A percentile compares a stretch with the other conserved stretches of the same genome.
These are phyloP conservation scores for Elaeis guineensis DNA, from an alignment of 176 grass and related monocot species.

Conservation along the genomic window DNA sequence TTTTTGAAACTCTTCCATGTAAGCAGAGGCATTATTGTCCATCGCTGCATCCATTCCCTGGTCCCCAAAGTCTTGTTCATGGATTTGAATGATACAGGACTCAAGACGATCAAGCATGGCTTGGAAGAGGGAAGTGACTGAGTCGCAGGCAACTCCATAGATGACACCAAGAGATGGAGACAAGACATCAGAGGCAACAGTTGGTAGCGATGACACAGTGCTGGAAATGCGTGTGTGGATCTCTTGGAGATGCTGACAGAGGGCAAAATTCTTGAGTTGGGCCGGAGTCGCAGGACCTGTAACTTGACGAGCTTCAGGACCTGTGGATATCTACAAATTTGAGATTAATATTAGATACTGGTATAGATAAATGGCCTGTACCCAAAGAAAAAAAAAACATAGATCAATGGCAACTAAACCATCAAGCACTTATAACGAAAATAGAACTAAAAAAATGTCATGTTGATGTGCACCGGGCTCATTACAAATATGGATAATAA, in stretches of 20 bases:
- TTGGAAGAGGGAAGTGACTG: constrained; percentile 77
- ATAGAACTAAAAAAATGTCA: too few relatives aligned
- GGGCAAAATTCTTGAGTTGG: constrained; percentile 89
- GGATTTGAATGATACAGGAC: constrained; percentile 83
- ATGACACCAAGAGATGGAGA: constrained; percentile 63
- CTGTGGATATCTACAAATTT: constrained; percentile 73
- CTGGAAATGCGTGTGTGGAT: constrained; percentile 68
- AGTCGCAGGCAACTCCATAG: constrained; percentile 82
- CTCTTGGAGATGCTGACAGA: constrained; percentile 93
- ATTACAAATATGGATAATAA: too few relatives aligned
- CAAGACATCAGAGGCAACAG: constrained; percentile 59
- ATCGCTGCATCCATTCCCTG: constrained; percentile 41
- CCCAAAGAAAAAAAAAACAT: too few relatives aligned
- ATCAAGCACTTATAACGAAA: too few relatives aligned
- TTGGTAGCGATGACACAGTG: constrained; percentile 51
- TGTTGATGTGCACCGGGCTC: too few relatives aligned
- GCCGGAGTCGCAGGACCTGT: constrained; percentile 57
- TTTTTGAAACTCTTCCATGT: constrained; percentile 98
- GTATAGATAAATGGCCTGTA: too few relatives aligned
- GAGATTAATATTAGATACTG: neutral
- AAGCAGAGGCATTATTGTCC: constrained; percentile 80
- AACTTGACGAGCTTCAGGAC: constrained; percentile 80
- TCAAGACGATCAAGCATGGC: constrained; percentile 72
- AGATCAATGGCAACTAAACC: too few relatives aligned
- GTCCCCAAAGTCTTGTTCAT: constrained; percentile 65